phyloP scores from a whole-genome alignment of 2,329 filamentous ascomycete species.

The Claviceps spartinae region DNA sequence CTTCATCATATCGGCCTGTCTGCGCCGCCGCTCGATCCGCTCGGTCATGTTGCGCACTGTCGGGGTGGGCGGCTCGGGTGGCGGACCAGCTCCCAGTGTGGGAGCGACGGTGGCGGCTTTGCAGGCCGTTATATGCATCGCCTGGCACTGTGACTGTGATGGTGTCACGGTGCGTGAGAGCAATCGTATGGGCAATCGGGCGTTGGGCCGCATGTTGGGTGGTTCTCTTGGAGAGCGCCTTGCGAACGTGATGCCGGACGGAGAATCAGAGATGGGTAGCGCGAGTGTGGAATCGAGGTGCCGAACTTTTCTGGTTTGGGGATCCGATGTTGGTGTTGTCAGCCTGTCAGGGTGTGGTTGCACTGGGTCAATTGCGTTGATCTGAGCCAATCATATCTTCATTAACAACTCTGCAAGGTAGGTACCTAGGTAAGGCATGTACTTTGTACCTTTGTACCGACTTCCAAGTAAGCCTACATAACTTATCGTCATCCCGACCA shows the following conservation, averaged over 20 bases:
- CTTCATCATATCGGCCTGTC: conserved; percentile 42
- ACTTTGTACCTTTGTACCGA: too few species aligned
- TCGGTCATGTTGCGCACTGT: conserved; percentile 25
- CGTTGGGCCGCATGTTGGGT: conserved; percentile 26
- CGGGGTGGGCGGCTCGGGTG: conserved; percentile 40
- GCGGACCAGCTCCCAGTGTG: conserved; percentile 43
- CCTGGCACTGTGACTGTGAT: conserved; percentile 9
- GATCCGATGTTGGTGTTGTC: not conserved
- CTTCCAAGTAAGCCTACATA: too few species aligned
- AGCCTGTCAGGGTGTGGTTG: not conserved
- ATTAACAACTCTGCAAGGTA: too few species aligned
- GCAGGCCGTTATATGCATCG: conserved; percentile 20
- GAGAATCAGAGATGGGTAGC: not conserved
- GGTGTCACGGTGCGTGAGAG: conserved; percentile 14
- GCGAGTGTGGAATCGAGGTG: not conserved
- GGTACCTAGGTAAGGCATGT: too few species aligned
- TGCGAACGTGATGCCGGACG: not conserved
- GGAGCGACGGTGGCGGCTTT: conserved; percentile 35
- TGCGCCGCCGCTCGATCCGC: conserved; percentile 36
- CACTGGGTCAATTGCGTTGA: too few species aligned
- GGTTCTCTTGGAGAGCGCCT: not conserved
- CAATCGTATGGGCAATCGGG: conserved; percentile 25
- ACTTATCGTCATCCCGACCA: too few species aligned
- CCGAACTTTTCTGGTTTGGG: not conserved
- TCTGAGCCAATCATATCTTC: too few species aligned